Evolutionary conservation across 768 basidiomycete species (phyloP).

Genomic region (Russula earlei): DNA sequence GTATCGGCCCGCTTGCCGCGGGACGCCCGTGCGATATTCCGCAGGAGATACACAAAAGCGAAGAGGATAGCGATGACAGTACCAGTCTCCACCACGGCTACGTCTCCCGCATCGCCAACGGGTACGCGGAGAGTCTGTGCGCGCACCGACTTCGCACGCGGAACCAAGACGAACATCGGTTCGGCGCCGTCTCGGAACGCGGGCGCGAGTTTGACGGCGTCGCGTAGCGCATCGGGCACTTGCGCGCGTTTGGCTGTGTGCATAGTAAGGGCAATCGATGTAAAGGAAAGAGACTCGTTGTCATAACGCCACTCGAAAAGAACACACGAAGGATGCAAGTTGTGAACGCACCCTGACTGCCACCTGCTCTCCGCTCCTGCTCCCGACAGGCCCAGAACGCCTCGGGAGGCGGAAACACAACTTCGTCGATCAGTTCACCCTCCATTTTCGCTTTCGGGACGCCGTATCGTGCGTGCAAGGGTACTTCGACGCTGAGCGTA

Average conservation of each 20-base stretch:
- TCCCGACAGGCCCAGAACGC: constrained; percentile 10
- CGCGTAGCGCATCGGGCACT: background rate
- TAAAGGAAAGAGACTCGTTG: background rate
- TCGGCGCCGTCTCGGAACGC: background rate
- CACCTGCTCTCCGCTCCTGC: background rate
- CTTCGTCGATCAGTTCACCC: background rate
- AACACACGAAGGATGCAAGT: background rate
- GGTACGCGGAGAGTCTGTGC: constrained; percentile 10
- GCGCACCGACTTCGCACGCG: background rate
- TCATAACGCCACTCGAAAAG: too few species aligned
- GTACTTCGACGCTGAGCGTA: background rate
- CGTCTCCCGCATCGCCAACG: background rate
- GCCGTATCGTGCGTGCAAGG: constrained; percentile 9
- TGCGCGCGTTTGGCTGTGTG: background rate
- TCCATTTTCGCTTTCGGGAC: background rate
- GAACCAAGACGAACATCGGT: background rate
- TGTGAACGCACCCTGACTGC: background rate
- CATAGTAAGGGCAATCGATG: background rate
- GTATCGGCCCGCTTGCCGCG: background rate
- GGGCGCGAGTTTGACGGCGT: background rate
- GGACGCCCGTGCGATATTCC: background rate
- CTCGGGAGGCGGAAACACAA: background rate
- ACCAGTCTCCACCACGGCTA: constrained; percentile 3
- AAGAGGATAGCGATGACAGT: background rate
- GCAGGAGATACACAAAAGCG: constrained; percentile 1